phyloP scores from a whole-genome alignment of 1,139 yeast genomes.

The Debaryomyces sp. region DNA sequence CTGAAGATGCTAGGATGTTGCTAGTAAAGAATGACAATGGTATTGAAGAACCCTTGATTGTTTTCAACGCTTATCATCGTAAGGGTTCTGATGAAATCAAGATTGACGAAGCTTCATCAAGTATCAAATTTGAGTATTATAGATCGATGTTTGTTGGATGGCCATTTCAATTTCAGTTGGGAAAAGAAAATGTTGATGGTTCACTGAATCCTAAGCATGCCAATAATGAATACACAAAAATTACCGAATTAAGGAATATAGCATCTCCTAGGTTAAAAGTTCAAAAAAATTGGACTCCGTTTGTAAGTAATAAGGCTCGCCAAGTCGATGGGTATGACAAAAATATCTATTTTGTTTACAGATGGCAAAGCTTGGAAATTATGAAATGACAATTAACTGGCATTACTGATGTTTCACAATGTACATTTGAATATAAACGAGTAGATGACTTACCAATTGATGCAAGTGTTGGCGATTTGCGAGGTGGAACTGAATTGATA shows the following conservation, averaged over 20 bases:
- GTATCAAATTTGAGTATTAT: conserved; percentile 14
- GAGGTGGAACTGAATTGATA: conserved; percentile 23
- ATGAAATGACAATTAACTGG: conserved; percentile 26
- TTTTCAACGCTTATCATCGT: conserved; percentile 34
- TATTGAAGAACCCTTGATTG: conserved; percentile 29
- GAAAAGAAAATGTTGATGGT: conserved; percentile 33
- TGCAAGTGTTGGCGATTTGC: conserved; percentile 13
- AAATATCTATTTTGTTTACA: conserved; percentile 28
- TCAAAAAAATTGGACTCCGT: conserved; percentile 15
- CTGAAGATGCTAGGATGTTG: conserved; percentile 52
- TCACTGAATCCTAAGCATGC: conserved; percentile 15
- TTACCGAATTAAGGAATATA: conserved; percentile 27
- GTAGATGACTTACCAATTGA: conserved; percentile 17
- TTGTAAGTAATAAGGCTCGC: conserved; percentile 9
- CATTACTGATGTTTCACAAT: conserved; percentile 14
- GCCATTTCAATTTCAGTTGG: conserved; percentile 44
- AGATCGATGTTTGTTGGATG: conserved; percentile 32
- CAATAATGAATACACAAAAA: conserved; percentile 23
- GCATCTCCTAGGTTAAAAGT: conserved; percentile 13
- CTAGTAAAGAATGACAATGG: conserved; percentile 33
- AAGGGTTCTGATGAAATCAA: conserved; percentile 9
- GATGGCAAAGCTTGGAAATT: conserved; percentile 31
- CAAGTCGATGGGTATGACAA: conserved; percentile 19
- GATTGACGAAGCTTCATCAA: conserved; percentile 1
- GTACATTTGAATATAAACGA: conserved; percentile 29